Percentiles rank a stretch among this genome's conserved stretches.
phyloP scores from a whole-genome alignment of 2,329 filamentous ascomycete genomes.

The Hypoxylon rubiginosum region DNA sequence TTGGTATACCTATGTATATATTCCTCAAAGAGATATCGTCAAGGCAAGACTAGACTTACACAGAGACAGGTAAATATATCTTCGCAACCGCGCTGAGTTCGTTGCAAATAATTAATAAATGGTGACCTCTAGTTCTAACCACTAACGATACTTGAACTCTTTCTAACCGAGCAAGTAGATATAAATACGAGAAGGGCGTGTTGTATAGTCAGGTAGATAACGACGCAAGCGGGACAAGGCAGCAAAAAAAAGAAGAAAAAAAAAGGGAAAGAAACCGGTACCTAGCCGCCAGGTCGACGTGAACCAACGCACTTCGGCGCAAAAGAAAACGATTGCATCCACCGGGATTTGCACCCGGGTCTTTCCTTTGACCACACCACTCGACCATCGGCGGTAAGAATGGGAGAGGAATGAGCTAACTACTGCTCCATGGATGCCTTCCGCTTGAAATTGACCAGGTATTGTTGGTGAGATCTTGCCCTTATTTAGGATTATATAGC shows the following conservation, averaged over 20 bases:
- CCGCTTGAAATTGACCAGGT: too few species aligned
- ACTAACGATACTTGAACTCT: too few species aligned
- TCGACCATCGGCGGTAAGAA: neutral
- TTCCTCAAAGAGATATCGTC: too few species aligned
- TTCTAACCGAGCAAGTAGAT: too few species aligned
- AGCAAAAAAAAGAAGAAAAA: neutral
- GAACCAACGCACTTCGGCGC: neutral
- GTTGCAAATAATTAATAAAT: too few species aligned
- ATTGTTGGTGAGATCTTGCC: neutral
- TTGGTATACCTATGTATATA: too few species aligned
- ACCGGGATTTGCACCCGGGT: conserved; percentile 14
- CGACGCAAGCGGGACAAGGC: neutral
- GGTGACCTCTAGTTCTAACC: too few species aligned
- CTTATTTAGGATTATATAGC: neutral
- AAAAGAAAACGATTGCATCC: neutral
- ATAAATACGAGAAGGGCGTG: too few species aligned
- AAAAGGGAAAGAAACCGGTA: neutral
- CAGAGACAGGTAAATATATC: neutral
- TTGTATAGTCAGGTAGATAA: too few species aligned
- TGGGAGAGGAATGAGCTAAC: conserved; percentile 5
- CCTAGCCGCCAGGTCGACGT: neutral
- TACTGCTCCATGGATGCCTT: conserved; percentile 11
- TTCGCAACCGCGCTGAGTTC: too few species aligned
- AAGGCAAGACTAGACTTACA: too few species aligned
- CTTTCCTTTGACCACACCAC: conserved; percentile 12